phyloP scores from a whole-genome alignment of 129 eudicot species.

The Deinandra increscens region DNA sequence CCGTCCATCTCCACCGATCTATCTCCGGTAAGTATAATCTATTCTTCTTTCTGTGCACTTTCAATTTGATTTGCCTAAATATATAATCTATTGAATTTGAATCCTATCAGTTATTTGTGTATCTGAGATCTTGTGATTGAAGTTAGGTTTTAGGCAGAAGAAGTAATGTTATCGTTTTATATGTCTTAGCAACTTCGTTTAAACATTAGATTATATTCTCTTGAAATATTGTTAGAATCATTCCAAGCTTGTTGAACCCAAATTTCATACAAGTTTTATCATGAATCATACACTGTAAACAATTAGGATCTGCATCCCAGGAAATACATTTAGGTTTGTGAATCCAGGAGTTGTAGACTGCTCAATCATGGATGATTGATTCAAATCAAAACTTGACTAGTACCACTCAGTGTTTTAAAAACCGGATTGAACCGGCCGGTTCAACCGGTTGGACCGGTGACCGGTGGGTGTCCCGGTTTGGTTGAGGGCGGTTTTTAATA shows the following conservation, averaged over 20 bases:
- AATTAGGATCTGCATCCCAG: neutral
- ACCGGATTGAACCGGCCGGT: too few species aligned
- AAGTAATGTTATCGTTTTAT: neutral
- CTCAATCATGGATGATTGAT: neutral
- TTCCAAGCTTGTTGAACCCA: neutral
- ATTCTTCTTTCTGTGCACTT: too few species aligned
- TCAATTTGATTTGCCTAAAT: too few species aligned
- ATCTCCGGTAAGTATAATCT: too few species aligned
- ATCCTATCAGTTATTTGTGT: neutral
- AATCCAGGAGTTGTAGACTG: neutral
- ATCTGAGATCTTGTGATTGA: neutral
- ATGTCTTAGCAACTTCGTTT: neutral
- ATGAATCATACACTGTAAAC: neutral
- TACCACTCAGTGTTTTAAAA: too few species aligned
- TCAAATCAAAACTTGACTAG: neutral
- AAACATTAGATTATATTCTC: neutral
- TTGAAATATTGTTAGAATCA: neutral
- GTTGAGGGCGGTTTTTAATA: too few species aligned
- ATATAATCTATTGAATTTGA: neutral
- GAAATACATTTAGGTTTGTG: conserved; percentile 4
- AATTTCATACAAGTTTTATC: neutral
- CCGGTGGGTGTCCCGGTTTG: too few species aligned
- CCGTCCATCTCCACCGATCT: too few species aligned
- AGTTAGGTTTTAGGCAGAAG: neutral
- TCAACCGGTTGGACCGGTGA: too few species aligned